phyloP scores from a whole-genome alignment of 805 yeast genomes.

The Yamadazyma endophytica region DNA sequence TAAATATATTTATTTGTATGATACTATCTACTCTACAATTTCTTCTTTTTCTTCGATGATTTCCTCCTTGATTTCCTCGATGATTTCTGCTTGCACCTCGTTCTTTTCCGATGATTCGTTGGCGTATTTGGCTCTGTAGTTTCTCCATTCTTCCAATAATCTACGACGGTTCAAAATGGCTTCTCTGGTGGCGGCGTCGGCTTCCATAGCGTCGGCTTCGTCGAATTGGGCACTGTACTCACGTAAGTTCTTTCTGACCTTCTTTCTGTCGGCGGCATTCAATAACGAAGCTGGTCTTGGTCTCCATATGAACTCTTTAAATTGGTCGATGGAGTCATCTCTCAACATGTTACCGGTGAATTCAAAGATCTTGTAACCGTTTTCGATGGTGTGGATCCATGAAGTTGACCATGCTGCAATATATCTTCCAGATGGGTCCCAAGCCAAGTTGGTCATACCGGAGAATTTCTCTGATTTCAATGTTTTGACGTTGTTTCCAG shows the following conservation, averaged over 20 bases:
- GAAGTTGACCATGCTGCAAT: slow-evolving; percentile 83
- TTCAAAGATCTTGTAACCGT: slow-evolving; percentile 87
- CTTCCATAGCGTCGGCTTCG: slow-evolving; percentile 93
- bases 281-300: slow-evolving; percentile 87
- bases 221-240: slow-evolving; percentile 92
- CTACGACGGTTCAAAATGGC: slow-evolving; percentile 79
- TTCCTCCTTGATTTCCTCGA: slow-evolving; percentile 76
- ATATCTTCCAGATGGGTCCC: slow-evolving; percentile 97
- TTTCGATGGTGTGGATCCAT: slow-evolving; percentile 80
- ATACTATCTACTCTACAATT: slow-evolving; percentile 43
- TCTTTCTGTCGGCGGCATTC: slow-evolving; percentile 76
- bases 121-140: slow-evolving; percentile 57
- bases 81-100: slow-evolving; percentile 49
- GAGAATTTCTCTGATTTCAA: slow-evolving; percentile 61
- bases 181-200: slow-evolving; percentile 86
- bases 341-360: slow-evolving; percentile 72
- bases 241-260: slow-evolving; percentile 82
- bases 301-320: slow-evolving; percentile 93
- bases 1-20: too few relatives aligned
- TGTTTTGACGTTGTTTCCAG: slow-evolving; percentile 56
- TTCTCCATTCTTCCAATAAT: slow-evolving; percentile 78
- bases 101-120: slow-evolving; percentile 34
- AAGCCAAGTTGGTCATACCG: slow-evolving; percentile 77
- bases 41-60: slow-evolving; percentile 70
- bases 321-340: slow-evolving; percentile 75